Evolutionary conservation across 768 basidiomycete genomes (phyloP).

Genomic region (Dacryopinax spathularia): DNA sequence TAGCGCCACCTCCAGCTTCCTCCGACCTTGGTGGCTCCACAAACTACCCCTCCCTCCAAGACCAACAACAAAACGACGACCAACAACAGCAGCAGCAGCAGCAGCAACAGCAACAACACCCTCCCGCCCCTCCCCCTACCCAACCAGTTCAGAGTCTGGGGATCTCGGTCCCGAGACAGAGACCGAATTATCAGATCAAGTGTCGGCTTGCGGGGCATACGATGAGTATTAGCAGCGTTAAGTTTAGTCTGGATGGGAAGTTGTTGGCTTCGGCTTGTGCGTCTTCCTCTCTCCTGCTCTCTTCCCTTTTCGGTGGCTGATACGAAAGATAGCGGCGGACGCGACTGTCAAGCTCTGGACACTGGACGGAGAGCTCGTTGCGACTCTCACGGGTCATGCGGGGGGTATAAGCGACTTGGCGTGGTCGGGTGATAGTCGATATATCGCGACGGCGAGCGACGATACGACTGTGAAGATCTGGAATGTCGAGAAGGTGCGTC

Average conservation of each 20-base stretch:
- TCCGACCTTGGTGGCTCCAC: too few species aligned
- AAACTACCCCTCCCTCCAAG: too few species aligned
- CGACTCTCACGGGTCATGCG: slow-evolving; percentile 57
- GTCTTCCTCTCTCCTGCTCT: slow-evolving; percentile 18
- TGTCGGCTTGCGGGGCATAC: slow-evolving; percentile 44
- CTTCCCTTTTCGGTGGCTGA: slow-evolving; percentile 10
- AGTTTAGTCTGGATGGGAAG: slow-evolving; percentile 76
- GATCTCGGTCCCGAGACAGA: not conserved
- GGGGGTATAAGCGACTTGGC: slow-evolving; percentile 83
- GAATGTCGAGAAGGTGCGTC: slow-evolving; percentile 51
- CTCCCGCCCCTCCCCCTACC: not conserved
- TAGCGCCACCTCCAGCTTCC: too few species aligned
- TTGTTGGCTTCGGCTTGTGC: slow-evolving; percentile 73
- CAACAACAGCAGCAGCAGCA: too few species aligned
- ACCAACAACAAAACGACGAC: too few species aligned
- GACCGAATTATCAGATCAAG: slow-evolving; percentile 1
- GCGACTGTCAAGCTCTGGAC: slow-evolving; percentile 74
- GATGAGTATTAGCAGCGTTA: slow-evolving; percentile 65
- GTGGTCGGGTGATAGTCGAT: slow-evolving; percentile 71
- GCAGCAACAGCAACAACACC: not conserved
- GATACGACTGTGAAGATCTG: slow-evolving; percentile 81
- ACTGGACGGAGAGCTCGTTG: slow-evolving; percentile 52
- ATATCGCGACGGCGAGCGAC: slow-evolving; percentile 84
- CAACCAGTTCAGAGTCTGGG: not conserved
- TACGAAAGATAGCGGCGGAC: slow-evolving; percentile 59